A percentile compares a stretch with the other conserved stretches of the same genome.
These are phyloP conservation scores for Saccharomycopsis schoenii DNA, from an alignment of 805 yeast species.

Conservation along the genomic window DNA sequence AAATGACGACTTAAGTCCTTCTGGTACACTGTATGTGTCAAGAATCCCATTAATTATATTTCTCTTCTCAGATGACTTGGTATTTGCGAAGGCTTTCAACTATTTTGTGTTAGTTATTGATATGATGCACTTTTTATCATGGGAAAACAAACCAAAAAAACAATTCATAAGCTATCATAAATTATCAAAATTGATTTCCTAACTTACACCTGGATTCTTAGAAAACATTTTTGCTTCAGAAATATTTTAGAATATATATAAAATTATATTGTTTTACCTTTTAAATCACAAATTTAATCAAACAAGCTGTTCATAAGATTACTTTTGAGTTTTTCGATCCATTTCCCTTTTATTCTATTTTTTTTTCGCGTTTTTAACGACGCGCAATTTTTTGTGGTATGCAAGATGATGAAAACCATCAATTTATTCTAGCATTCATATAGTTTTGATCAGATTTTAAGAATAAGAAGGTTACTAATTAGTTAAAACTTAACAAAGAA, in stretches of 20 bases:
- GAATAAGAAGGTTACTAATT: too few species aligned
- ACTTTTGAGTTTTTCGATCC: too few species aligned
- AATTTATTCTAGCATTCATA: not conserved
- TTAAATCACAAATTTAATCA: not conserved
- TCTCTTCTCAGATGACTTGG: conserved; percentile 75
- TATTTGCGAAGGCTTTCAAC: conserved; percentile 65
- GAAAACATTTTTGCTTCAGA: conserved; percentile 34
- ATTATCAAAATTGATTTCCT: not conserved
- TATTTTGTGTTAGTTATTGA: conserved; percentile 19
- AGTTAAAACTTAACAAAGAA: too few species aligned
- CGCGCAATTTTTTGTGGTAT: not conserved
- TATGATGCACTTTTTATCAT: too few species aligned
- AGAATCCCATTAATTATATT: conserved; percentile 38
- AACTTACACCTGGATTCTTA: conserved; percentile 36
- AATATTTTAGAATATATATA: not conserved
- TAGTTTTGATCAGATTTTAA: not conserved
- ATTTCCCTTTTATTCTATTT: not conserved
- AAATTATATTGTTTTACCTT: not conserved
- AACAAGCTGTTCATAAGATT: too few species aligned
- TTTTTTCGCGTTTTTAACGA: not conserved
- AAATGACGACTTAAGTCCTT: conserved; percentile 22
- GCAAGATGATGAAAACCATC: not conserved
- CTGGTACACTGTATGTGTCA: conserved; percentile 31
- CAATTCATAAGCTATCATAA: not conserved
- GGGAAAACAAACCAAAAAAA: too few species aligned